Evolutionary conservation across 345 rosid species (phyloP).

Genomic region (Raphanus sativus): DNA sequence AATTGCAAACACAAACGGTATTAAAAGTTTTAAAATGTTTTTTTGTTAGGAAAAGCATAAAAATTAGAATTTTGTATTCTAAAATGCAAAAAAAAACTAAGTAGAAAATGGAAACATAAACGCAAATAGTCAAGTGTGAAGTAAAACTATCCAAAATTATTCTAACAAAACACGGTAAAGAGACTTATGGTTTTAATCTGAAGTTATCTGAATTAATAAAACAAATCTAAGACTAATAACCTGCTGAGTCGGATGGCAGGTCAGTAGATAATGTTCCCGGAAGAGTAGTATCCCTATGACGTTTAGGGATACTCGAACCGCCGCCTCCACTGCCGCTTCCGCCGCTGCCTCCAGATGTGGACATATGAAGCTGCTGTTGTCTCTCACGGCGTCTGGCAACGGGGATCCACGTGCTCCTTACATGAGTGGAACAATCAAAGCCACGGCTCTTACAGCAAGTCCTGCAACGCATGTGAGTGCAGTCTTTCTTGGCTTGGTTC

Average conservation of each 20-base stretch:
- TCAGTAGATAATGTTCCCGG: constrained; percentile 29
- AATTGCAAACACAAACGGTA: neutral
- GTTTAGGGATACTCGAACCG: constrained; percentile 25
- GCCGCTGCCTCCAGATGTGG: constrained; percentile 29
- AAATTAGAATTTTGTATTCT: neutral
- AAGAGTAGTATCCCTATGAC: constrained; percentile 28
- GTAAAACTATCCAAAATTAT: neutral
- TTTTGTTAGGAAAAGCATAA: neutral
- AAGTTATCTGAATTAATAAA: neutral
- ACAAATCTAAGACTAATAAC: constrained; percentile 17
- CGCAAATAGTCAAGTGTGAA: neutral
- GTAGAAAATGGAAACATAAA: neutral
- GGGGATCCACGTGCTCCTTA: constrained; percentile 86
- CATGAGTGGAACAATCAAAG: constrained; percentile 75
- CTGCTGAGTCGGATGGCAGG: constrained; percentile 35
- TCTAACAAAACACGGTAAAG: neutral
- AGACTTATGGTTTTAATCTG: constrained; percentile 15
- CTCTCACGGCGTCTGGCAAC: constrained; percentile 76
- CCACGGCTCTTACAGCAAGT: constrained; percentile 87
- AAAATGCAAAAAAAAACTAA: neutral
- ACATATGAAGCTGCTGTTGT: constrained; percentile 48
- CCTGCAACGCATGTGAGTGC: constrained; percentile 73
- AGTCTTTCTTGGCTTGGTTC: constrained; percentile 86
- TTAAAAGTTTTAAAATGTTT: neutral
- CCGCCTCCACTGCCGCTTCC: constrained; percentile 19